Conservation (phyloP, 2,329 filamentous ascomycete genomes). For the Exophiala viscosa region DNA sequence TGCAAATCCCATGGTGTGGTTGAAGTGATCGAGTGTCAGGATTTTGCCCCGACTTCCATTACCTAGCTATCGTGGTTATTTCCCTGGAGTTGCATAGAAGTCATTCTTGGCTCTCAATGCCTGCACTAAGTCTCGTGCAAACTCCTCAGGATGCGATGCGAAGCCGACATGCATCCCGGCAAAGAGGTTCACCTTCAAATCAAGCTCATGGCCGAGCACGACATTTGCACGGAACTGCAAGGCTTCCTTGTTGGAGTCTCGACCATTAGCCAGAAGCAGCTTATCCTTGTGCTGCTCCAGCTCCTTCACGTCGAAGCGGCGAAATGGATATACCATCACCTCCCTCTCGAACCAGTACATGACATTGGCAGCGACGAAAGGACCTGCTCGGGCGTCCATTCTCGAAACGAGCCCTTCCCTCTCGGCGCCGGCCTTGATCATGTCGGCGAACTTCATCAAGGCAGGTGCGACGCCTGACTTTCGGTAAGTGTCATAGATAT, state of each 20-base stretch:
- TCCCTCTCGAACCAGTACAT: slow-evolving; percentile 4
- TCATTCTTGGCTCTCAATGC: not conserved
- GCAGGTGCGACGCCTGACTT: not conserved
- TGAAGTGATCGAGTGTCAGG: too few species aligned
- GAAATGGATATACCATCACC: not conserved
- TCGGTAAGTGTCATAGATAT: slow-evolving; percentile 2
- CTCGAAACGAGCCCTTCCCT: not conserved
- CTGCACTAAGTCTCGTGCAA: not conserved
- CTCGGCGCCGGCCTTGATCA: not conserved
- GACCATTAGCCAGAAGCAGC: not conserved
- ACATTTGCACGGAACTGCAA: not conserved
- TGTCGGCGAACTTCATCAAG: not conserved
- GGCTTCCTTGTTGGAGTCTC: not conserved
- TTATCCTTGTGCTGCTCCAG: not conserved
- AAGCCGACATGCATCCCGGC: not conserved
- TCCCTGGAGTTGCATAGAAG: not conserved
- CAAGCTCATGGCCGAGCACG: not conserved
- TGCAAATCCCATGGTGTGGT: too few species aligned
- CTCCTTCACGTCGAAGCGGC: not conserved
- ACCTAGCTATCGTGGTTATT: not conserved
- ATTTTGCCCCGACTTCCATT: too few species aligned
- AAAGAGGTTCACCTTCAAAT: not conserved
- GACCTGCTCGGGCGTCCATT: not conserved
- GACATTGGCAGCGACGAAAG: not conserved
- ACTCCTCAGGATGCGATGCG: not conserved